Evolutionary conservation across 768 basidiomycete species (phyloP), one percentile per base, ranked within the genome.

Genomic region (Suillus variegatus): DNA sequence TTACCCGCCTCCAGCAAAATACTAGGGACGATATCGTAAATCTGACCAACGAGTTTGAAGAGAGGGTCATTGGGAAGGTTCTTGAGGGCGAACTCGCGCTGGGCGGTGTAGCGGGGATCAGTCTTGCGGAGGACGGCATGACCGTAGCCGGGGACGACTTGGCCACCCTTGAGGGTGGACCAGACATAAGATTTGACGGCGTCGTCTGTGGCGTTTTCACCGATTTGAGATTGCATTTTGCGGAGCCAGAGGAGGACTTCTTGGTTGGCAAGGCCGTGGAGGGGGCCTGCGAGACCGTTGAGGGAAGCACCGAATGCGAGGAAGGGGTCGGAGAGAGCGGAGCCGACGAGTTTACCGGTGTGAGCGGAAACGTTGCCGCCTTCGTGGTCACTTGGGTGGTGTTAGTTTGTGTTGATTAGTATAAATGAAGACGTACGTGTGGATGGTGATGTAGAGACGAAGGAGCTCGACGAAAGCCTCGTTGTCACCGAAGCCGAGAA

Each of bases 351-450:
- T 79, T 96, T 94, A 65, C 93, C 93, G 25, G 94, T 92, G 82
- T 96, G 94, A 2, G 94, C 95, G 61, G 97, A 98, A 67, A 99
- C 97, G 71, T 99, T 99, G 54, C 97, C 97, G 76, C 97, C 97
- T 80, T 99, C 97, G 80, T 99, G 97, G 75, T 99, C 97, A 76
- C 91, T 91, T 62, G 12, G 58, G 25, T 28, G 56, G 10, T 36
- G 46, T 41, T 52, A 54, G 65, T 60, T 61, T 44, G 20, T 8
- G 8, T 20, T 6, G 14, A 10, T 3, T 36, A 12, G 2, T 16
- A 47, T 16, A 43, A 12, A 52, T 6, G 28, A 51, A 38, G 51
- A 60, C 68, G 55, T 58, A 88, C 86, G 90, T 95, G 86, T 99
- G 97, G 74, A 99, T 96, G 70, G 95, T 97, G 79, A 98, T 88